These are phyloP conservation scores for Vitis rotundifolia DNA, from an alignment of 164 flowering plant species.

Conservation along the genomic window DNA sequence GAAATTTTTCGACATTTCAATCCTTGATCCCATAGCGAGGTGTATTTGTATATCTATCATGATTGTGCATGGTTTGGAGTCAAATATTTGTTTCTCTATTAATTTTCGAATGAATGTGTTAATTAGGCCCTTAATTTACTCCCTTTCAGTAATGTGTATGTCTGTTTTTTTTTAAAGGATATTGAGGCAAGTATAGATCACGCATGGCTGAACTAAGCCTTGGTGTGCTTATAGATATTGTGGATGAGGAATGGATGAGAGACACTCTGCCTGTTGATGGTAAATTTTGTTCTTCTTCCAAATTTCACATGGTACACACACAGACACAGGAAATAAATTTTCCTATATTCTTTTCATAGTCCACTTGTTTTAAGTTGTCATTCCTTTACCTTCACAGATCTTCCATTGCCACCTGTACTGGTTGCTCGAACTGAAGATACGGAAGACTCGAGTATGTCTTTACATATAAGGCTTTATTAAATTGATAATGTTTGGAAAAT, in stretches of 20 bases:
- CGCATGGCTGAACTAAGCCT: conserved; percentile 55
- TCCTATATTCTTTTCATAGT: neutral
- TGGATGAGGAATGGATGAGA: conserved; percentile 85
- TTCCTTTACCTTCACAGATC: conserved; percentile 41
- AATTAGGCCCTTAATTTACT: too few relatives aligned
- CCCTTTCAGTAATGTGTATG: too few relatives aligned
- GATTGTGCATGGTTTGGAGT: too few relatives aligned
- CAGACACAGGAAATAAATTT: neutral
- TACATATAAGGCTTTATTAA: neutral
- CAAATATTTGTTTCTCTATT: too few relatives aligned
- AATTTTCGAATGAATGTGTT: too few relatives aligned
- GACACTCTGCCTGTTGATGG: conserved; percentile 72
- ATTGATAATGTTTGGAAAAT: neutral
- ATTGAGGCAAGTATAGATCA: too few relatives aligned
- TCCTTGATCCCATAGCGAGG: too few relatives aligned
- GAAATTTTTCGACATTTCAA: too few relatives aligned
- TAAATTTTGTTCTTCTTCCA: conserved; percentile 8
- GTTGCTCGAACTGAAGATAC: conserved; percentile 66
- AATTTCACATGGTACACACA: neutral
- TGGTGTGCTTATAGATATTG: conserved; percentile 62
- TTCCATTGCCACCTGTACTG: conserved; percentile 55
- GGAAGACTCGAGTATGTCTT: conserved; percentile 73
- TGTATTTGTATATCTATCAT: too few relatives aligned
- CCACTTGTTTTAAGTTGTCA: too few relatives aligned
- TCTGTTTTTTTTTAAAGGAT: too few relatives aligned